phyloP scores from a whole-genome alignment of 148 eudicot species.

The Rhododendron kiyosumense region DNA sequence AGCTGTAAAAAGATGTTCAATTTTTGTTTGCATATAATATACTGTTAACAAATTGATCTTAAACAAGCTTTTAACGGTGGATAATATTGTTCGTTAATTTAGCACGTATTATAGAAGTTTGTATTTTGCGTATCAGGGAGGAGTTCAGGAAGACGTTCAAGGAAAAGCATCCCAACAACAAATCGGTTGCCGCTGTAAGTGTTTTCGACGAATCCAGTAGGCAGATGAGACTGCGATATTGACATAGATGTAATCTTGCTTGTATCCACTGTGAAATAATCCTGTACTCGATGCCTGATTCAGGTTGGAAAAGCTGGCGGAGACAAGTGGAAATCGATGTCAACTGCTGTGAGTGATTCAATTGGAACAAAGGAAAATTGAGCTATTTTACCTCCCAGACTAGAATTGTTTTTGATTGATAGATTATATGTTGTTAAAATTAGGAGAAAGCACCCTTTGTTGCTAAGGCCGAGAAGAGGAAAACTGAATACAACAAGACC shows the following conservation, averaged over 20 bases:
- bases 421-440: not conserved
- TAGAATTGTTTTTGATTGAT: not conserved
- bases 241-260: no score
- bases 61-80: not conserved
- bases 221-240: not conserved
- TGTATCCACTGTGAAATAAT: not conserved
- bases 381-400: not conserved
- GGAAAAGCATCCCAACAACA: conserved; percentile 34
- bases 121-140: conserved; percentile 16
- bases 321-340: conserved; percentile 30
- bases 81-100: not conserved
- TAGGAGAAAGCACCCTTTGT: conserved; percentile 39
- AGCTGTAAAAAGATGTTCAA: not conserved
- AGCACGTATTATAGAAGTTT: not conserved
- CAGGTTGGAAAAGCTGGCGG: conserved; percentile 42
- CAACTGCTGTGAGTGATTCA: conserved; percentile 19
- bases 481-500: conserved; percentile 27
- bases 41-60: no score
- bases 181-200: conserved; percentile 29
- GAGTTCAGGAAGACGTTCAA: conserved; percentile 26
- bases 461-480: conserved; percentile 29
- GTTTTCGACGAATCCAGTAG: not conserved
- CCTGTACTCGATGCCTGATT: not conserved
- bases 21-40: not conserved
- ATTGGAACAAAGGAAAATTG: not conserved